Conservation (phyloP, 1,139 yeast species). For the Wickerhamomyces sp. region DNA sequence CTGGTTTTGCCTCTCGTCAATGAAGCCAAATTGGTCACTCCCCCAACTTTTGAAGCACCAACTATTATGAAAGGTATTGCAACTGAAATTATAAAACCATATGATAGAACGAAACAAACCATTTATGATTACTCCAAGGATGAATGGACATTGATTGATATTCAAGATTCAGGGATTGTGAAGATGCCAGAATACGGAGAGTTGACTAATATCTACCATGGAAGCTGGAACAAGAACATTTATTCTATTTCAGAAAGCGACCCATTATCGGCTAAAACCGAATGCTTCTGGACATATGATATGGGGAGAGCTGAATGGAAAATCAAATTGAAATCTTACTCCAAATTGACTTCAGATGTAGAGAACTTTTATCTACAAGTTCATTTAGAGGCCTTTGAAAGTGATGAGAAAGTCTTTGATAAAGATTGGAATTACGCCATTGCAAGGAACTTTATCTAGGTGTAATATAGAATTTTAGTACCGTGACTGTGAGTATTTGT, state of each 20-base stretch:
- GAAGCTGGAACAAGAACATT: constrained; percentile 30
- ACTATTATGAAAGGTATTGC: constrained; percentile 26
- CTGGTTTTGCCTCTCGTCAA: constrained; percentile 25
- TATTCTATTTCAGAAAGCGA: constrained; percentile 30
- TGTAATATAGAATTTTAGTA: no score
- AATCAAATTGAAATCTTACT: constrained; percentile 26
- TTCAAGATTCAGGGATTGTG: constrained; percentile 20
- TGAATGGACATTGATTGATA: constrained; percentile 16
- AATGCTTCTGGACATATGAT: constrained; percentile 33
- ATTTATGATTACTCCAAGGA: constrained; percentile 16
- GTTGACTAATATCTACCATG: constrained; percentile 25
- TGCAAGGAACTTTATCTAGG: constrained; percentile 11
- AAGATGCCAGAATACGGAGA: constrained; percentile 23
- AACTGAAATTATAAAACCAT: constrained; percentile 15
- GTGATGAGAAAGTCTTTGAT: constrained; percentile 21
- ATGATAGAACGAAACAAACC: constrained; percentile 17
- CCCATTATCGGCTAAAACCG: constrained; percentile 31
- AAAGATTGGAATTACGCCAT: constrained; percentile 21
- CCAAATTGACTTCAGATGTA: constrained; percentile 26
- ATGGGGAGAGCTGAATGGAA: constrained; percentile 34
- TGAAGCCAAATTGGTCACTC: constrained; percentile 7
- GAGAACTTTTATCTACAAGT: constrained; percentile 23
- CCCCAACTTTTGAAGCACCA: constrained; percentile 27
- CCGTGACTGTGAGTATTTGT: background rate
- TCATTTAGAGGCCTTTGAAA: constrained; percentile 25